Evolutionary conservation across 352 stramenopile genomes (phyloP).

Genomic region (Hyphochytrium catenoides): DNA sequence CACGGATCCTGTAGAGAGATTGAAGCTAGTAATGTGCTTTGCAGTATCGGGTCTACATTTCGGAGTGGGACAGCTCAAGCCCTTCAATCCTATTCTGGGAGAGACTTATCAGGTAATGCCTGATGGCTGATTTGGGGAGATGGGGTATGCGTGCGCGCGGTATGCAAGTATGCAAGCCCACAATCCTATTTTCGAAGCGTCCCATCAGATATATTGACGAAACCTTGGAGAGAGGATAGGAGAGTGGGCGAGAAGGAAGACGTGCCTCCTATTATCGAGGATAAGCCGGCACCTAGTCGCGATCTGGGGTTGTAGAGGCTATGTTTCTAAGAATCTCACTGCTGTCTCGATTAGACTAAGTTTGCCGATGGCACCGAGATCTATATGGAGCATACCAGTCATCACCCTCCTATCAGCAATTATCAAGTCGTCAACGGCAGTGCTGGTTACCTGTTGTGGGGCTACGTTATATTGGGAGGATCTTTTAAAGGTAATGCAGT

Average conservation of each 20-base stretch:
- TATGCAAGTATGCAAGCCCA: too few relatives aligned
- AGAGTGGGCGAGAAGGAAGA: too few relatives aligned
- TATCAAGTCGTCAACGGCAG: conserved; percentile 41
- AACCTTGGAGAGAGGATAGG: too few relatives aligned
- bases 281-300: too few relatives aligned
- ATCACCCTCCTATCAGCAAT: conserved; percentile 57
- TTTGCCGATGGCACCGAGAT: conserved; percentile 51
- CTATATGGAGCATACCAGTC: conserved; percentile 50
- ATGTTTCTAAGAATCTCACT: too few relatives aligned
- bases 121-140: too few relatives aligned
- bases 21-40: conserved; percentile 52
- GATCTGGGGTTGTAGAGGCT: too few relatives aligned
- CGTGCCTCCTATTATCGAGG: too few relatives aligned
- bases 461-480: conserved; percentile 39
- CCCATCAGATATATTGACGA: too few relatives aligned
- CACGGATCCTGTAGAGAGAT: conserved; percentile 30
- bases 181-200: too few relatives aligned
- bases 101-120: conserved; percentile 55
- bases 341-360: too few relatives aligned
- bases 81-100: conserved; percentile 54
- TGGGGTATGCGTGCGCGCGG: too few relatives aligned
- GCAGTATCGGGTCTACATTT: conserved; percentile 44
- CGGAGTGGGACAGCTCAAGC: conserved; percentile 48
- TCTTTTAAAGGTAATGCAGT: conserved; percentile 57
- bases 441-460: conserved; percentile 39